These are phyloP conservation scores for Oryza australiensis DNA, from an alignment of 176 grass and related monocot species.

Conservation along the genomic window DNA sequence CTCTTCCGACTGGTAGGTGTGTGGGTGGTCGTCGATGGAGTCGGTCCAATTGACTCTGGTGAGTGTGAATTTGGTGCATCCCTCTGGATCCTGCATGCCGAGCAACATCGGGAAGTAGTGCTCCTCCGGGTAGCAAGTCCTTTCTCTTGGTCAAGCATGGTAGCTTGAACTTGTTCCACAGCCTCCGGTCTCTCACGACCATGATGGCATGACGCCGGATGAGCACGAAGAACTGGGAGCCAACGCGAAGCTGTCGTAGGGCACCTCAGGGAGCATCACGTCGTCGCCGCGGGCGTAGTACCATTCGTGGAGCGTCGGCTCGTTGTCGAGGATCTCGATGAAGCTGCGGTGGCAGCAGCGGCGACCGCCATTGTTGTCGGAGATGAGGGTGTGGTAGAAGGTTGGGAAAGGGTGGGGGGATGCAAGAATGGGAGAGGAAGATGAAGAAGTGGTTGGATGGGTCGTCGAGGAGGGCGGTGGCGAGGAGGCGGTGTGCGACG, in stretches of 20 bases:
- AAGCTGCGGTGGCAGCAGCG: constrained; percentile 63
- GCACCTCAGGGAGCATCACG: constrained; percentile 85
- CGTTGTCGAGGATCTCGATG: constrained; percentile 85
- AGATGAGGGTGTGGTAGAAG: constrained; percentile 49
- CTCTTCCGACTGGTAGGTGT: constrained; percentile 70
- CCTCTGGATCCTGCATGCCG: constrained; percentile 81
- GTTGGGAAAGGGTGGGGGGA: constrained; percentile 71
- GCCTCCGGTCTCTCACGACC: constrained; percentile 77
- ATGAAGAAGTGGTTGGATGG: constrained; percentile 78
- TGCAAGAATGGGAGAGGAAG: constrained; percentile 76
- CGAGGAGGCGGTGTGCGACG: constrained; percentile 76
- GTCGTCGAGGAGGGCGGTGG: constrained; percentile 79
- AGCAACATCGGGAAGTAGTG: constrained; percentile 97
- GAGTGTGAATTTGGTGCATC: constrained; percentile 77
- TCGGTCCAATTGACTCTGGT: constrained; percentile 94
- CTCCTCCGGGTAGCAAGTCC: constrained; percentile 92
- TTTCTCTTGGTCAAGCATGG: constrained; percentile 62
- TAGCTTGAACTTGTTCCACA: constrained; percentile 96
- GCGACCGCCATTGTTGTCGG: constrained; percentile 14
- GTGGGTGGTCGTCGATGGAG: constrained; percentile 62
- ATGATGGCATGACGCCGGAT: constrained; percentile 63
- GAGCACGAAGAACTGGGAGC: constrained; percentile 94
- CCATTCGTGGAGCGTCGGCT: constrained; percentile 61
- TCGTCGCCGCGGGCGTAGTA: constrained; percentile 83
- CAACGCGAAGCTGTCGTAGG: constrained; percentile 77